phyloP scores from a whole-genome alignment of 441 rosid genomes.

The Dalechampia spathulata region DNA sequence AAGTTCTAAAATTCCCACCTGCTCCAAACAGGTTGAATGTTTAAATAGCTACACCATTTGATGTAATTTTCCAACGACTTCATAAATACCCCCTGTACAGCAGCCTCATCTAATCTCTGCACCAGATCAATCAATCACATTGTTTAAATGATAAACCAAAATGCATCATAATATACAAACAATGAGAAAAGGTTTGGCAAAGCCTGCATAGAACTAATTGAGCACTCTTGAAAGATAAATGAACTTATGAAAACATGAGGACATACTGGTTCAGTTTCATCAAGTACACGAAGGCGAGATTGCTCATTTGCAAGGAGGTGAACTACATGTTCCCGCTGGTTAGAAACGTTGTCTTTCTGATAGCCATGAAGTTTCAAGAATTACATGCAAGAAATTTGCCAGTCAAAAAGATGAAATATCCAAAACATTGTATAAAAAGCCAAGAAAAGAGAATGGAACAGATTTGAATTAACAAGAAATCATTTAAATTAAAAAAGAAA shows the following conservation, averaged over 20 bases:
- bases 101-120: conserved; percentile 78
- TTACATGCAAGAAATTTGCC: conserved; percentile 8
- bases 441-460: background rate
- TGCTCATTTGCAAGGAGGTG: conserved; percentile 95
- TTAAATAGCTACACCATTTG: conserved; percentile 87
- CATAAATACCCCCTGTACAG: conserved; percentile 59
- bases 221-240: conserved; percentile 2
- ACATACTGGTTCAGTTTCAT: conserved; percentile 71
- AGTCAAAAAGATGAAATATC: background rate
- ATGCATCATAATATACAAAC: background rate
- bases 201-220: background rate
- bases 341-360: conserved; percentile 93
- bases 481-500: background rate
- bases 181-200: background rate
- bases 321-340: conserved; percentile 94
- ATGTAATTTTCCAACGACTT: conserved; percentile 89
- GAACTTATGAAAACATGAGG: conserved; percentile 4
- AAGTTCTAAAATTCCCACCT: conserved; percentile 50
- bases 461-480: background rate
- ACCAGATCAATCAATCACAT: conserved; percentile 12
- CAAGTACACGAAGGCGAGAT: conserved; percentile 69
- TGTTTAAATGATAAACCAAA: background rate
- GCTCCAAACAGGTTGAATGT: conserved; percentile 90
- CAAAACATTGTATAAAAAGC: background rate
- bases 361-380: conserved; percentile 14